Evolutionary conservation across 2,329 filamentous ascomycete genomes (phyloP).

Genomic region (Alternaria viburni): DNA sequence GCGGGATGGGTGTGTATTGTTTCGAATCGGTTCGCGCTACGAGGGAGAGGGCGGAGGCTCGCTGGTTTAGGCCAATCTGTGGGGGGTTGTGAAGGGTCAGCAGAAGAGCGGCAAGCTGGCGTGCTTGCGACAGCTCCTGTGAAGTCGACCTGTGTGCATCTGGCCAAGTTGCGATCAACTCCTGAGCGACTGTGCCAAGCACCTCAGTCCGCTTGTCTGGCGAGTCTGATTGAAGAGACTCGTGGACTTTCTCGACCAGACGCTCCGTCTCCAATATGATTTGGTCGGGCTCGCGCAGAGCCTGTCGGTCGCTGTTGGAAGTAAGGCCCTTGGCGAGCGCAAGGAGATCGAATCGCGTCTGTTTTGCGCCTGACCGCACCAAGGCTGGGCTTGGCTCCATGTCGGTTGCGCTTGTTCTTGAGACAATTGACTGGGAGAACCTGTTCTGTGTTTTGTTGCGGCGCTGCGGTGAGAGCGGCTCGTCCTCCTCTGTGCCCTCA

Average conservation of each 20-base stretch:
- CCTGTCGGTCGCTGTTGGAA: constrained; percentile 62
- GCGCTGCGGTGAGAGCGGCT: constrained; percentile 54
- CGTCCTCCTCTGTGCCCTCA: constrained; percentile 47
- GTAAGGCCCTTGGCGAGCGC: constrained; percentile 74
- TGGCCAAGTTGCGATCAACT: constrained; percentile 57
- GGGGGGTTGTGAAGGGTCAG: constrained; percentile 74
- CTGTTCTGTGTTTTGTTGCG: constrained; percentile 28
- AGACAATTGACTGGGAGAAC: constrained; percentile 42
- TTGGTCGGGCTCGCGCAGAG: constrained; percentile 71
- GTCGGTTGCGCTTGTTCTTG: constrained; percentile 46
- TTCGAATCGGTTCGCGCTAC: constrained; percentile 28
- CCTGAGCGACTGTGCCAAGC: constrained; percentile 35
- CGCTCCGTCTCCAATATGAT: constrained; percentile 79
- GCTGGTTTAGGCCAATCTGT: constrained; percentile 32
- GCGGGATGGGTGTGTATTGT: constrained; percentile 65
- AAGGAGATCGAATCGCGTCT: constrained; percentile 68
- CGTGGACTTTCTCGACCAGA: constrained; percentile 58
- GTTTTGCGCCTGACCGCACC: constrained; percentile 39
- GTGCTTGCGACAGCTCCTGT: constrained; percentile 73
- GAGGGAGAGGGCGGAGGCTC: constrained; percentile 32
- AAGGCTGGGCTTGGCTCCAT: constrained; percentile 26
- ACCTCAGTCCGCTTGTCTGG: constrained; percentile 37
- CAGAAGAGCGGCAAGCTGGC: constrained; percentile 77
- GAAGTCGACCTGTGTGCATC: constrained; percentile 47
- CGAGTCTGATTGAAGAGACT: constrained; percentile 40